A percentile compares a stretch with the other conserved stretches of the same genome.
These are phyloP conservation scores for Nakaseomyces delphensis DNA, from an alignment of 1,139 yeast genomes.

Conservation along the genomic window DNA sequence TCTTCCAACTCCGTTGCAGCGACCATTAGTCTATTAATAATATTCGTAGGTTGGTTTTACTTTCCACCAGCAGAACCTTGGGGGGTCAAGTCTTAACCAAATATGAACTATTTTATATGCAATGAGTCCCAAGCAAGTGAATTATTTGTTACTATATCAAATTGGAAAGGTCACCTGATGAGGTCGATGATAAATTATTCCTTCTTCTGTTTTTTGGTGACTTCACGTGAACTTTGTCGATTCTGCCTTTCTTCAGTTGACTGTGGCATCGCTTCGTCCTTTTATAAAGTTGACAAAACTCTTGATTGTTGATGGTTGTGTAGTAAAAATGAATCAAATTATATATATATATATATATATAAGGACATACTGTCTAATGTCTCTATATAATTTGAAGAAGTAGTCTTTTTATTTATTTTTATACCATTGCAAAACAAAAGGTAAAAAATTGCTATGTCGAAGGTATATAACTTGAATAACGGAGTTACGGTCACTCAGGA, in stretches of 20 bases:
- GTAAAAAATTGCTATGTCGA: conserved; percentile 6
- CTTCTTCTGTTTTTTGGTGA: background rate
- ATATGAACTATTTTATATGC: too few relatives aligned
- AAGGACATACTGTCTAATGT: too few relatives aligned
- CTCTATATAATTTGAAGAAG: too few relatives aligned
- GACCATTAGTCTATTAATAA: too few relatives aligned
- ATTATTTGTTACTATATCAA: background rate
- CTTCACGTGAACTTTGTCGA: background rate
- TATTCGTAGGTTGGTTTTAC: too few relatives aligned
- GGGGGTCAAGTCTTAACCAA: background rate
- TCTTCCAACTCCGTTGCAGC: background rate
- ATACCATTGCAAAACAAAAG: background rate
- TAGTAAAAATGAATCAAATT: too few relatives aligned
- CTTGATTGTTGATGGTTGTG: too few relatives aligned
- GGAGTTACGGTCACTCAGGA: conserved; percentile 35
- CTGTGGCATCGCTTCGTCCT: background rate
- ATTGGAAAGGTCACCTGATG: background rate
- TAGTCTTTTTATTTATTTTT: background rate
- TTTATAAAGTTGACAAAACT: background rate
- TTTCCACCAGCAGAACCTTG: too few relatives aligned
- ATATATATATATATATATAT: background rate
- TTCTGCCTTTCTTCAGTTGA: too few relatives aligned
- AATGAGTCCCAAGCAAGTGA: too few relatives aligned
- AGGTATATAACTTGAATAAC: conserved; percentile 18
- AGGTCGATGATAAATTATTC: background rate